A percentile compares a stretch with the other conserved stretches of the same genome.
Conservation (phyloP, 2,329 filamentous ascomycete genomes). For the Microsporum ferrugineum region DNA sequence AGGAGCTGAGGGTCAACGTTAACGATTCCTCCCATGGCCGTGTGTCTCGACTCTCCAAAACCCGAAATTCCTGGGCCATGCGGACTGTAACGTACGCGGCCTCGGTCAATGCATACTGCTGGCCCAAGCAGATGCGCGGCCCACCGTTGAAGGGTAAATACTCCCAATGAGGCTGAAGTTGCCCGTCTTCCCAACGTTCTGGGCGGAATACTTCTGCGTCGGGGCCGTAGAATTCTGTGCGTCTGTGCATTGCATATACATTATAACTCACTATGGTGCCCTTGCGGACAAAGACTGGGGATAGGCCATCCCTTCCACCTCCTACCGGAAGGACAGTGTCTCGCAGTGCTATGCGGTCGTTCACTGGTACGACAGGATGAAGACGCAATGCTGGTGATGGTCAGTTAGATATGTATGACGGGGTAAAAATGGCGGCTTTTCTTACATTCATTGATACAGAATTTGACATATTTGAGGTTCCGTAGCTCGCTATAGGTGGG, state of each 20-base stretch:
- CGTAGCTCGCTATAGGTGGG: conserved; percentile 8
- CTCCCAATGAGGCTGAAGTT: conserved; percentile 39
- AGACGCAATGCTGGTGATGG: conserved; percentile 26
- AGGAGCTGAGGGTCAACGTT: neutral
- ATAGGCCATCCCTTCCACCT: conserved; percentile 49
- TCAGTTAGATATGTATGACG: conserved; percentile 50
- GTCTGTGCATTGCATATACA: conserved; percentile 61
- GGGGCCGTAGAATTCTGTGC: conserved; percentile 48
- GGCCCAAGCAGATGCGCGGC: conserved; percentile 45
- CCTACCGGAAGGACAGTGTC: conserved; percentile 39
- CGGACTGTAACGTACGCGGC: conserved; percentile 41
- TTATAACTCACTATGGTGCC: conserved; percentile 56
- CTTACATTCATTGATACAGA: conserved; percentile 12
- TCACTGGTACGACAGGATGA: conserved; percentile 38
- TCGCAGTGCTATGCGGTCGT: conserved; percentile 29
- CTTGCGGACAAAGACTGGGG: conserved; percentile 51
- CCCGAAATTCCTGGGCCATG: conserved; percentile 32
- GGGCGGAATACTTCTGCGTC: conserved; percentile 41
- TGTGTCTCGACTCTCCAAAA: conserved; percentile 29
- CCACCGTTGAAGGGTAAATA: conserved; percentile 45
- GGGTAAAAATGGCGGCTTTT: conserved; percentile 16
- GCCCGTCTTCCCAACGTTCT: conserved; percentile 53
- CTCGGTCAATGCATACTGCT: conserved; percentile 49
- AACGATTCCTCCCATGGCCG: conserved; percentile 45
- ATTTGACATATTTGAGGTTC: conserved; percentile 12